Conservation (phyloP, 768 basidiomycete species). For the Suillus americanus region DNA sequence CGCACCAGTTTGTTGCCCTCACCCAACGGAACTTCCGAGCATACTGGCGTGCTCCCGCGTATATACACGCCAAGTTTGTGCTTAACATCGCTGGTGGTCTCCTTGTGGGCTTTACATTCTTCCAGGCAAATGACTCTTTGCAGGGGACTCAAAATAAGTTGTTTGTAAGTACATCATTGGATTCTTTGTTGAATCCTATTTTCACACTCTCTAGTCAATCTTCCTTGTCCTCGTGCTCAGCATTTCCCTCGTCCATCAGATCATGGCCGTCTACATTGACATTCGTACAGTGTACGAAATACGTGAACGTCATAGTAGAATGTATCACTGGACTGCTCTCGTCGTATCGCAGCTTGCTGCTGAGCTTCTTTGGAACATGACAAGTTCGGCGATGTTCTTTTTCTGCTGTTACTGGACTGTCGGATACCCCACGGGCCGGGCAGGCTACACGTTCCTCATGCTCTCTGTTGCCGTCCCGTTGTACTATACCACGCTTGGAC, state of each 20-base stretch:
- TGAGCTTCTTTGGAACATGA: slow-evolving; percentile 62
- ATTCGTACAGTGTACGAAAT: slow-evolving; percentile 64
- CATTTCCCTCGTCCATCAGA: slow-evolving; percentile 61
- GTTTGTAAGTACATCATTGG: slow-evolving; percentile 26
- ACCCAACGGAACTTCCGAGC: slow-evolving; percentile 25
- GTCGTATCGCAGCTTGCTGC: slow-evolving; percentile 52
- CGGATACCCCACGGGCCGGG: slow-evolving; percentile 51
- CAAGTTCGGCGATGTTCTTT: slow-evolving; percentile 58
- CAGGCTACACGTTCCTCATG: slow-evolving; percentile 58
- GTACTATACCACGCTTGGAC: slow-evolving; percentile 62
- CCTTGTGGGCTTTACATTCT: slow-evolving; percentile 43
- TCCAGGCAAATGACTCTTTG: slow-evolving; percentile 32
- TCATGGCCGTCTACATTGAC: slow-evolving; percentile 58
- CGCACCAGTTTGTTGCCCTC: slow-evolving; percentile 30
- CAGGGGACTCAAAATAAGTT: slow-evolving; percentile 42
- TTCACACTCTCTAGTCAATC: slow-evolving; percentile 37
- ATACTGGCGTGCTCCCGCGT: slow-evolving; percentile 38
- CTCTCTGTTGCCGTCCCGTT: slow-evolving; percentile 53
- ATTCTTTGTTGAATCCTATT: neutral
- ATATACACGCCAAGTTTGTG: slow-evolving; percentile 36
- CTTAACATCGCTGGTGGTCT: slow-evolving; percentile 34
- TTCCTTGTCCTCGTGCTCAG: slow-evolving; percentile 53
- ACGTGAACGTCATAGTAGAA: slow-evolving; percentile 61
- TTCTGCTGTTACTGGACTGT: slow-evolving; percentile 72
- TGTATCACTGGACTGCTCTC: slow-evolving; percentile 64